Evolutionary conservation across 768 basidiomycete species (phyloP).

Genomic region (Hericium coralloides): DNA sequence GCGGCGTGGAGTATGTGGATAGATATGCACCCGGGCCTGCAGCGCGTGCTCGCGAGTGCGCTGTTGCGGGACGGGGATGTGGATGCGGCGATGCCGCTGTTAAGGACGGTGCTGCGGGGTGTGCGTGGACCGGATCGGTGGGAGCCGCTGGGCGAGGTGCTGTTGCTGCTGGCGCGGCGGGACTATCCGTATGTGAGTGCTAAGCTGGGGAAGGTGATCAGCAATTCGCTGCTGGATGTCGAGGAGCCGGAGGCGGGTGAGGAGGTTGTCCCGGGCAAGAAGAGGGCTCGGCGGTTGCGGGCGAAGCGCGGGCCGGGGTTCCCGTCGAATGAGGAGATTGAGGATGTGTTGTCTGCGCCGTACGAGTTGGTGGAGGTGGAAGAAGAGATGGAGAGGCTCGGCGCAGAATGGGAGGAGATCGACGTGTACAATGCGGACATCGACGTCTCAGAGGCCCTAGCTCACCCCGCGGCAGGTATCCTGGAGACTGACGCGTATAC

Average conservation of each 20-base stretch:
- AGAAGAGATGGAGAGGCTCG: too few relatives aligned
- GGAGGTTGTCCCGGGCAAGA: neutral
- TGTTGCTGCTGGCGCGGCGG: constrained; percentile 13
- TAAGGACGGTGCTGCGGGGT: neutral
- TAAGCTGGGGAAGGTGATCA: constrained; percentile 7
- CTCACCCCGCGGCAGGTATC: too few relatives aligned
- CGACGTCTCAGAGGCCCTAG: too few relatives aligned
- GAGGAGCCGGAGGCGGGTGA: neutral
- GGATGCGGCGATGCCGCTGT: constrained; percentile 8
- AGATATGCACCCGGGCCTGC: constrained; percentile 6
- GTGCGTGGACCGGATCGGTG: neutral
- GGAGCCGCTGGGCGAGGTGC: constrained; percentile 24
- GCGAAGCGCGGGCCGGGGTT: neutral
- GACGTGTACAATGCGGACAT: too few relatives aligned
- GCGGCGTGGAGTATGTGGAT: constrained; percentile 8
- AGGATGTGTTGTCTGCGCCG: too few relatives aligned
- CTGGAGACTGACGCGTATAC: too few relatives aligned
- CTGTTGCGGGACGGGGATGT: constrained; percentile 9
- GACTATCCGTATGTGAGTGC: constrained; percentile 6
- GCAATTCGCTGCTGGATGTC: constrained; percentile 21
- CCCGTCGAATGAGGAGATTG: neutral
- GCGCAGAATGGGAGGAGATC: too few relatives aligned
- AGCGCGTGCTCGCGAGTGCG: neutral
- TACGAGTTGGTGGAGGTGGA: too few relatives aligned
- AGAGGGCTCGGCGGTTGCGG: neutral